phyloP scores from a whole-genome alignment of 2,329 filamentous ascomycete genomes.

The Penicillium occitanis region DNA sequence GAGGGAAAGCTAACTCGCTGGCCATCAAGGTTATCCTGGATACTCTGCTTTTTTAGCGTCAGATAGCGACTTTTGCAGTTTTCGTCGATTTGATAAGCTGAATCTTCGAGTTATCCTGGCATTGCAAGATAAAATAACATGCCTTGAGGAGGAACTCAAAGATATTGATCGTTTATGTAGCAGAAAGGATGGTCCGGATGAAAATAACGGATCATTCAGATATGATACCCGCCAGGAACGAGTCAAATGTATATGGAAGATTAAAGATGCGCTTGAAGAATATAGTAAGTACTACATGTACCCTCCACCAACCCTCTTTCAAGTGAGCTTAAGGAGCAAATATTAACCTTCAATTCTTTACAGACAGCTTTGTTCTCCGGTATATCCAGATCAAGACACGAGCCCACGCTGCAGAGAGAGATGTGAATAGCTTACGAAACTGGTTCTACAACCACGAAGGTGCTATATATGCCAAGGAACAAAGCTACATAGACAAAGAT shows the following conservation, averaged over 20 bases:
- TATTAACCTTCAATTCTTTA: background rate
- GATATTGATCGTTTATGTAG: constrained; percentile 30
- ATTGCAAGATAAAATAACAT: constrained; percentile 36
- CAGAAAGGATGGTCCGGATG: constrained; percentile 18
- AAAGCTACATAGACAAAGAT: constrained; percentile 16
- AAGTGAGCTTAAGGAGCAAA: too few species aligned
- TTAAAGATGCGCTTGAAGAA: too few species aligned
- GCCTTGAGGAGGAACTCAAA: constrained; percentile 32
- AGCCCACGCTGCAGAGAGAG: constrained; percentile 21
- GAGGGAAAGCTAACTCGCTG: too few species aligned
- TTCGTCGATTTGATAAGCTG: constrained; percentile 36
- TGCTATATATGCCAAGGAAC: constrained; percentile 3
- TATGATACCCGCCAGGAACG: constrained; percentile 25
- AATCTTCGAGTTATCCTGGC: constrained; percentile 33
- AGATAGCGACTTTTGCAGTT: constrained; percentile 34
- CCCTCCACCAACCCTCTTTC: too few species aligned
- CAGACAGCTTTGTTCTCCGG: constrained; percentile 8
- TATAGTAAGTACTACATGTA: too few species aligned
- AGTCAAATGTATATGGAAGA: constrained; percentile 17
- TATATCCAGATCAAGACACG: constrained; percentile 4
- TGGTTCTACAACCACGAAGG: constrained; percentile 8
- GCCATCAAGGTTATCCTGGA: too few species aligned
- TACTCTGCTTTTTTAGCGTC: constrained; percentile 33
- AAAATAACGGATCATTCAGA: constrained; percentile 31
- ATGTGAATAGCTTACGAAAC: constrained; percentile 26